phyloP scores from a whole-genome alignment of 176 grass and related monocot species.

The Stipa capillata region DNA sequence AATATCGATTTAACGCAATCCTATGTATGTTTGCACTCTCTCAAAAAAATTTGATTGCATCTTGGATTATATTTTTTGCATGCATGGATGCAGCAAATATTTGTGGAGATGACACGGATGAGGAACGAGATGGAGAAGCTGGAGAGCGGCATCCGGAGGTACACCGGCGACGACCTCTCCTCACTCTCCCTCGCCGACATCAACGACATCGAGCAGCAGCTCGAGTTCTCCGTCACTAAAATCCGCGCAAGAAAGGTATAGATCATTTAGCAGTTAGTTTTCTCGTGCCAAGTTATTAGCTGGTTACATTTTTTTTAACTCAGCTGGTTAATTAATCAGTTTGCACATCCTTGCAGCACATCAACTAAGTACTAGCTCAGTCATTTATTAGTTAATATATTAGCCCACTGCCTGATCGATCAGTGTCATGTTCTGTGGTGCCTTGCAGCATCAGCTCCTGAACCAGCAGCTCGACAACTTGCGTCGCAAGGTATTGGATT shows the following conservation, averaged over 20 bases:
- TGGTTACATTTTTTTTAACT: not conserved
- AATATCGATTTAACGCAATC: too few species aligned
- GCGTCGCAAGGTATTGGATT: conserved; percentile 55
- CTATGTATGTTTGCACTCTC: too few species aligned
- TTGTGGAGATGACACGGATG: conserved; percentile 74
- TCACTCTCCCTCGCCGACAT: conserved; percentile 49
- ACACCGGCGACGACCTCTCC: conserved; percentile 60
- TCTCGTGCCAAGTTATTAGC: too few species aligned
- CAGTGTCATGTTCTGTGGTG: too few species aligned
- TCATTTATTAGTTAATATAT: too few species aligned
- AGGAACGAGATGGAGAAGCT: conserved; percentile 71
- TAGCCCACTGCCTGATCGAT: too few species aligned
- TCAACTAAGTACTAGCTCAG: not conserved
- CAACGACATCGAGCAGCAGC: conserved; percentile 63
- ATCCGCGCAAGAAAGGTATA: conserved; percentile 60
- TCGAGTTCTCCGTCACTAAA: conserved; percentile 54
- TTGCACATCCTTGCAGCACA: not conserved
- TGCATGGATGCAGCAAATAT: conserved; percentile 49
- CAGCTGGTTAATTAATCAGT: too few species aligned
- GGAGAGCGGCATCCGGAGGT: conserved; percentile 51
- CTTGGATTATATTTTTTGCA: too few species aligned
- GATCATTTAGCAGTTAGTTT: too few species aligned
- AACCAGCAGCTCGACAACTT: conserved; percentile 77
- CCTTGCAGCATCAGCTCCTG: conserved; percentile 73
- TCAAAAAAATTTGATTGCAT: too few species aligned